Base-by-base conservation (phyloP, 306 rosid genomes). In the Acacia acuminata region DNA sequence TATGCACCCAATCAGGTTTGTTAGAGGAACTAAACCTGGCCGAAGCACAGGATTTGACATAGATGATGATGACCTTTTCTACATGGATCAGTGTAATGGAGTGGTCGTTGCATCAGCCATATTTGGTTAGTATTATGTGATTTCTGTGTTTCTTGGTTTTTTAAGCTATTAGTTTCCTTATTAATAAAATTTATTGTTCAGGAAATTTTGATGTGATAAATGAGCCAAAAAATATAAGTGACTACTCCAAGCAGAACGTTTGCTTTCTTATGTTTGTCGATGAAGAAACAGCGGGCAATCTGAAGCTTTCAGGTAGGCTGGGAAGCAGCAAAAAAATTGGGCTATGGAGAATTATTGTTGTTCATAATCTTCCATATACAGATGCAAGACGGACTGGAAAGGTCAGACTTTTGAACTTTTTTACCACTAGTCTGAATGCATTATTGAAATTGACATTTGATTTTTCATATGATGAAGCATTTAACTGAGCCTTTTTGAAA, bases 91-190 rank as follows among this genome's bases (percentile, higher is more conserved):
- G 81, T 96, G 99, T 82, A 82, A 30, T 42, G 99, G 99, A 34
- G 94, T 96, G 76, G 97, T 96, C 79, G 99, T 96, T 83, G 98
- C 97, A 51, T 96, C 99, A 34, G 97, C 99, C 81, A 85, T 96
- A 84, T 96, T 96, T 87, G 96, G 99, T 96, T 32, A 36, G 89
- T 83, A 73, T 80, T 40, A 69, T 82, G 38, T 76, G 61, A 25
- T 79, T 44, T 73, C 48, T 51, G 70, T 55, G 22, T 48, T 84
- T 65, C 27, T 66, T 58, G n/a, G 14, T 56, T 43, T 78, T 71
- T 53, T 58, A 55, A 76, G 42, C 79, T 61, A 66, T 56, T 82
- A 71, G 43, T 44, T 79, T 71, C 71, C 85, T 88, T 60, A 86
- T 77, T 25, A 77, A 76, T 72, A 32, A 73, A 63, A 63, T 82